Conservation (phyloP, 1,284 basidiomycete species). For the Naganishia sp. region DNA sequence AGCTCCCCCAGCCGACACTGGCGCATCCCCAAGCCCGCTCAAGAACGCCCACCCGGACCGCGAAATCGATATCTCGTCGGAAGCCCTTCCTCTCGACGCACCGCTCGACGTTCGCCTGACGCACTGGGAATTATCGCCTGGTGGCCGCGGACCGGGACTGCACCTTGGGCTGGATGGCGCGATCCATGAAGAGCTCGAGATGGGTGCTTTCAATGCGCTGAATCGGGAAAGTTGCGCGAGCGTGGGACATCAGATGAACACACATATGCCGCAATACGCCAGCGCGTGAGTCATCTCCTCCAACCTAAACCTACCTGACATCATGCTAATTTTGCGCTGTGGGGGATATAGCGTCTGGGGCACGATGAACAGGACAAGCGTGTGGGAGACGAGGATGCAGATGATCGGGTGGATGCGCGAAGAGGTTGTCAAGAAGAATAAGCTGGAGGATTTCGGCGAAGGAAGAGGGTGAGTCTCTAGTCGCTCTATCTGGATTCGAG, state of each 20-base stretch:
- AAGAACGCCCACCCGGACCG: constrained; percentile 16
- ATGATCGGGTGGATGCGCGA: constrained; percentile 49
- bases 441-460: constrained; percentile 38
- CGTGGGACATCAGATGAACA: constrained; percentile 50
- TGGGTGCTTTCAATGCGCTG: constrained; percentile 50
- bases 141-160: constrained; percentile 42
- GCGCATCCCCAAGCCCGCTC: constrained; percentile 16
- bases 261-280: constrained; percentile 48
- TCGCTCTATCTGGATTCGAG: not conserved
- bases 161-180: constrained; percentile 38
- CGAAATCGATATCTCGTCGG: constrained; percentile 49
- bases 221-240: constrained; percentile 47
- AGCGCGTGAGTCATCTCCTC: no score
- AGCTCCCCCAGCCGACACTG: constrained; percentile 6
- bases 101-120: constrained; percentile 51
- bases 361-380: constrained; percentile 44
- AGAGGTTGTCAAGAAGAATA: constrained; percentile 36
- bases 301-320: no score
- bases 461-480: constrained; percentile 37
- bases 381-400: constrained; percentile 47
- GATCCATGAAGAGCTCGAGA: constrained; percentile 43
- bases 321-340: not conserved
- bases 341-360: constrained; percentile 47
- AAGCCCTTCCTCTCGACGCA: constrained; percentile 52
- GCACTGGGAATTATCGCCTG: constrained; percentile 54